Base-by-base conservation (phyloP, 371 early-diverging fungal genomes). In the Apophysomyces trapeziformis region DNA sequence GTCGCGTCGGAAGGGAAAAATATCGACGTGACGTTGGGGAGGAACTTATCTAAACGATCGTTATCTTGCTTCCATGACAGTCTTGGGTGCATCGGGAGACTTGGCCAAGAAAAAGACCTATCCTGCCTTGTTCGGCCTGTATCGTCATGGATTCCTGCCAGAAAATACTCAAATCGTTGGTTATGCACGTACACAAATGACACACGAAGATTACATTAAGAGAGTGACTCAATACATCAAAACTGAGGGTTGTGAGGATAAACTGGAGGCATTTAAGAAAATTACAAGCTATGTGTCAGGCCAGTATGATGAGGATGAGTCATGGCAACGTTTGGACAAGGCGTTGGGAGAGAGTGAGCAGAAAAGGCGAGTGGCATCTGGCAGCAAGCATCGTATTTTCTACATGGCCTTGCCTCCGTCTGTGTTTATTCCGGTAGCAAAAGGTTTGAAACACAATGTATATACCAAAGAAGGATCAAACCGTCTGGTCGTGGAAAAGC, bases 361-460 rank as follows among this genome's bases (percentile, higher is more conserved):
- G 9, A 72, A 84, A 7, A 63, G 78, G 16, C 61, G 64, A 8
- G 43, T 68, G 47, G 41, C 36, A 3, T 36, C 57, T 2, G 72
- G 70, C 12, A 66, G 69, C 7, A 68, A 63, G 14, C 70, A 82
- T 68, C 85, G 92, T 57, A 79, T 95, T 5, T 95, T 91, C 63
- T 99, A 99, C 85, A 89, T 99, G 92, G 97, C 99, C 0, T 78
- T 98, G 54, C 99, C 99, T 35, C 99, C 99, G 14, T 90, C 93
- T 7, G 94, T 96, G 21, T 99, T 99, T 77, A 87, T 92, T 43
- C 87, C 87, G 16, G 94, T 97, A 12, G 89, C 96, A 5, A 74
- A 80, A 26, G 91, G 93, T 16, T 67, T 97, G 66, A 90, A 90
- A 74, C 80, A 84, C 36, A 79, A 90, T 65, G 85, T 84, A 2